Evolutionary conservation across 2,329 filamentous ascomycete species (phyloP), one percentile per base, ranked within the genome.

Genomic region (Trichoderma sp.): DNA sequence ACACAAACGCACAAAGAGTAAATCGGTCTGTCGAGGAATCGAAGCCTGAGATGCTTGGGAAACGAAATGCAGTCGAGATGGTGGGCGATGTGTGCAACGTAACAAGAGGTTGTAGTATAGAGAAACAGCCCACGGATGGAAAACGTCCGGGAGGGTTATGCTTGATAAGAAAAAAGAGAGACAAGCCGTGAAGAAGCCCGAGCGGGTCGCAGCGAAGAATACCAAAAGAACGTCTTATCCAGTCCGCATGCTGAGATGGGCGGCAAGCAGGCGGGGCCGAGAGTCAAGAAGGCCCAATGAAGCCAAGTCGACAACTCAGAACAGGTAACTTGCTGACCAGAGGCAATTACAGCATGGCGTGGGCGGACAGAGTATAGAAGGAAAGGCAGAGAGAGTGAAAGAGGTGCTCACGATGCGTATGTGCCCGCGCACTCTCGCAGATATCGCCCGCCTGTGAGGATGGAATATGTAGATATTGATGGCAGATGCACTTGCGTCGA

Each of bases 321-420:
- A 71, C 28, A 56, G 12, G 53, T 36, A 24, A 24, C 24, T 24
- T 57, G 26, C 47, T 62, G 57, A 18, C 68, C 61, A 63, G 60
- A 67, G 69, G 72, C 72, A 71, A 63, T 68, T 47, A 71, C 69
- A 71, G 51, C 72, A 73, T 71, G 43, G 63, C 57, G 72, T 30
- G 70, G 14, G 66, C 53, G 34, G 66, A 65, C 30, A 47, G 61
- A 26, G n/a, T 6, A 7, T 18, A 8, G n/a, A 51, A 26, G 53
- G 28, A 36, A 30, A 53, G 8, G 47, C 26, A 70, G 67, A 36
- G 28, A 43, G 36, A 34, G 57, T 26, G 47, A 65, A 36, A 56
- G 36, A 62, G 39, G 56, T 63, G 71, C 71, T 73, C 71, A 73
- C 68, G 61, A 58, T 71, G 51, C 60, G 68, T 51, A n/a, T 60